Base-by-base conservation (phyloP, 306 rosid species). In the Cercis canadensis region DNA sequence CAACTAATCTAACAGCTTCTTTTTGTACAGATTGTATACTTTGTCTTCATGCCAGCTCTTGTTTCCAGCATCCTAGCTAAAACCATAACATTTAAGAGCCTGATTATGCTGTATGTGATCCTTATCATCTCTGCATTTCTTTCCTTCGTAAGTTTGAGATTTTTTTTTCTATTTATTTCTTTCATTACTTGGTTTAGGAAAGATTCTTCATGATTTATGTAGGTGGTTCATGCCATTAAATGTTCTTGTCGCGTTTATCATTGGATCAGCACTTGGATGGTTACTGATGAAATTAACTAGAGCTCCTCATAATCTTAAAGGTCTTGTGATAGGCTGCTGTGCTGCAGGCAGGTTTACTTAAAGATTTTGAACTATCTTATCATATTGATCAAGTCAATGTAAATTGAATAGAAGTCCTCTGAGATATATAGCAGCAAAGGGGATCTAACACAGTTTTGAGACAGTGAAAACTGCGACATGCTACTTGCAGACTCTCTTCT, bases 211-310 rank as follows among this genome's bases (percentile, higher is more conserved):
- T 73, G 29, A 52, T 73, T 67, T 39, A 11, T 46, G 33, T 34
- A 79, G 76, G 75, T 73, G 83, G 79, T 79, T 79, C 67, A 73
- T 79, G 83, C 76, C 75, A n/a, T 21, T 79, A 54, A 79, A 79
- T 33, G 10, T 73, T 70, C 75, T 79, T 54, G 33, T 78, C 58
- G 53, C 79, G 8, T 73, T 73, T 17, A 17, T 62, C 37, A 2
- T 55, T 31, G 79, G 83, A 21, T 21, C 83, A 24, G 57, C 67
- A 7, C 55, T 79, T 21, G 79, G 79, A 53, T 79, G 79, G 83
- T 29, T 67, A 39, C 21, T 68, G 7, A 17, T 61, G 13, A 67
- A 79, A 55, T 60, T 73, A 57, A 54, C 76, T 6, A 79, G 61
- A 61, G 59, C 68, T 54, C 67, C 76, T 54, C 57, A 10, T 47